Percentiles rank a stretch among this genome's conserved stretches.
phyloP scores from a whole-genome alignment of 2,329 filamentous ascomycete genomes.

The Incumbomyces delicatus region DNA sequence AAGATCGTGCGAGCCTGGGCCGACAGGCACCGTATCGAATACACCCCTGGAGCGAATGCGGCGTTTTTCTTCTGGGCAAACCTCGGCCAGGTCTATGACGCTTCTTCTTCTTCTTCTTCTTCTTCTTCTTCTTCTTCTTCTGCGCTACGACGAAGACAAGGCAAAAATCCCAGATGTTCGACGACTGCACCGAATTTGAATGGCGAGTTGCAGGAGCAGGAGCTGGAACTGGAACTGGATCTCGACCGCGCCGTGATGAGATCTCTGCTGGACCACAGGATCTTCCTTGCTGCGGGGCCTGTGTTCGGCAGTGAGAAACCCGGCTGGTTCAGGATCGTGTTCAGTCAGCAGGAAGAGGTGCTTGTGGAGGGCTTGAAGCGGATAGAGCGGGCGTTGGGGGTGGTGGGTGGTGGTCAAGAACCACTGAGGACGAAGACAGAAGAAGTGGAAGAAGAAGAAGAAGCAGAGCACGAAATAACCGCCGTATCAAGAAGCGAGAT shows the following conservation, averaged over 20 bases:
- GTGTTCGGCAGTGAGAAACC: slow-evolving; percentile 29
- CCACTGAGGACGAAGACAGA: not conserved
- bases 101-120: too few relatives aligned
- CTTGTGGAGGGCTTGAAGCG: slow-evolving; percentile 27
- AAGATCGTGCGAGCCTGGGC: slow-evolving; percentile 31
- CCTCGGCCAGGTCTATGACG: slow-evolving; percentile 30
- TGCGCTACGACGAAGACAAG: too few relatives aligned
- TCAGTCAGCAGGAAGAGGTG: slow-evolving; percentile 27
- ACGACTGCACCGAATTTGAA: too few relatives aligned
- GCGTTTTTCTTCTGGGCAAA: slow-evolving; percentile 50
- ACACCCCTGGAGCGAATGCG: slow-evolving; percentile 41
- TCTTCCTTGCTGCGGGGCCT: slow-evolving; percentile 29
- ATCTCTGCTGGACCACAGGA: slow-evolving; percentile 27
- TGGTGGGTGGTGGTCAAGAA: not conserved
- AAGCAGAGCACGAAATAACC: too few relatives aligned
- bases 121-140: too few relatives aligned
- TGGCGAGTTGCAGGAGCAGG: too few relatives aligned
- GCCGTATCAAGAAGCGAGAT: too few relatives aligned
- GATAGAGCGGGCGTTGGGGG: slow-evolving; percentile 8
- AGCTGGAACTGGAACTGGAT: too few relatives aligned
- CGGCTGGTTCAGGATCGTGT: slow-evolving; percentile 37
- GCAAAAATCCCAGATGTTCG: too few relatives aligned
- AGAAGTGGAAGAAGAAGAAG: too few relatives aligned
- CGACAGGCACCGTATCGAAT: slow-evolving; percentile 34
- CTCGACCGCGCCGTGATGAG: not conserved